Conservation (phyloP, 169 alveolate species). For the Besnoitia besnoiti region DNA sequence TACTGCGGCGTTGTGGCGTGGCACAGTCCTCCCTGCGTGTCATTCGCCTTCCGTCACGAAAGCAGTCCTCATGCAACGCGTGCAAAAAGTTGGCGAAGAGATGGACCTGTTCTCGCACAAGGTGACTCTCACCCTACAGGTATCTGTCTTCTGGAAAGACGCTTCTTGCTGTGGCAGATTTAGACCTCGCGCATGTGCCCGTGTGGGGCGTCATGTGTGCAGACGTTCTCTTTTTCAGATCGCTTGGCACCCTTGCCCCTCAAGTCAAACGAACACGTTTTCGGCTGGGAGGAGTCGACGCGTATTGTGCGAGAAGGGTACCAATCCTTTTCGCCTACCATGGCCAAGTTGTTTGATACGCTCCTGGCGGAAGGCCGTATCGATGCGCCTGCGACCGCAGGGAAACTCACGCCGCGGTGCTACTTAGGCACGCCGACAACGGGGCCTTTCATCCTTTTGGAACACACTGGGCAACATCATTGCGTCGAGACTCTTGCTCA, state of each 20-base stretch:
- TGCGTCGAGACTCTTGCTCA: conserved; percentile 18
- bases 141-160: neutral
- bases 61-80: no score
- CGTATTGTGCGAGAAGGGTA: neutral
- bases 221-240: neutral
- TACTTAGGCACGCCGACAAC: conserved; percentile 16
- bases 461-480: neutral
- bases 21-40: no score
- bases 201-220: neutral
- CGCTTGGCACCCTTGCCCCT: neutral
- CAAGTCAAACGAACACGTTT: neutral
- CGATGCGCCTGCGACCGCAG: neutral
- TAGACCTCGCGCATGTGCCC: no score
- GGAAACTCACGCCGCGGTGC: neutral
- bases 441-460: neutral
- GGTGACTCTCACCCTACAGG: neutral
- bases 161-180: neutral
- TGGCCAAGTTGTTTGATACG: neutral
- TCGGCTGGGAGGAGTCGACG: neutral
- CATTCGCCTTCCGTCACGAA: no score
- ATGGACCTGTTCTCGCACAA: no score
- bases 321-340: neutral
- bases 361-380: neutral
- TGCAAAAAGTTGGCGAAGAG: no score
- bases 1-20: no score